These are phyloP conservation scores for Xylaria sp. DNA, from an alignment of 2,329 filamentous ascomycete species.

Conservation along the genomic window DNA sequence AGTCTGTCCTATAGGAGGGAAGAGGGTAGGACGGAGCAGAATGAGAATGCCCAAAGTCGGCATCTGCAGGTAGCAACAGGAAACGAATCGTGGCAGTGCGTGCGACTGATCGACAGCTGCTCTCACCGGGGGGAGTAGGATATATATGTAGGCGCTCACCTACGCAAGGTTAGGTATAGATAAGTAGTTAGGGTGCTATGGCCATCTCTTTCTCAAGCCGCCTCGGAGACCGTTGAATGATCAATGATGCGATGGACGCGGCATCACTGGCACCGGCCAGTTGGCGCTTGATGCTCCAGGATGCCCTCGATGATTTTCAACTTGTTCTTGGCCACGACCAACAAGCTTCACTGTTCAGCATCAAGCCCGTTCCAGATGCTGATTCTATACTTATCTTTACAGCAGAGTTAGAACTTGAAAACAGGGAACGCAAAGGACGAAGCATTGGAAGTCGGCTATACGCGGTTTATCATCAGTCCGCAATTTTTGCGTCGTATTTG, in stretches of 20 bases:
- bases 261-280: not conserved
- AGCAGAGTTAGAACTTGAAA: constrained; percentile 47
- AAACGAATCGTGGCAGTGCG: not conserved
- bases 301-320: not conserved
- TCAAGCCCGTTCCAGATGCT: constrained; percentile 43
- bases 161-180: not conserved
- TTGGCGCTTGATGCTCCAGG: not conserved
- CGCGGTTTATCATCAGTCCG: constrained; percentile 52
- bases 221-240: not conserved
- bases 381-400: constrained; percentile 52
- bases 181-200: not conserved
- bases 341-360: not conserved
- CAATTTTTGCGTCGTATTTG: constrained; percentile 52
- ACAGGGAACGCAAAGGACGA: constrained; percentile 41
- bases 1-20: not conserved
- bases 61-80: not conserved
- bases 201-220: not conserved
- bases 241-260: not conserved
- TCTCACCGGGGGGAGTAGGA: not conserved
- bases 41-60: not conserved
- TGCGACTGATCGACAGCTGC: not conserved
- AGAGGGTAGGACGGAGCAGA: not conserved
- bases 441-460: constrained; percentile 48
- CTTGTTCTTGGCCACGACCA: not conserved
- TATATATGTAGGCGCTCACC: not conserved